Base-by-base conservation (phyloP, 176 grass and related monocot species). In the Eremochloa ophiuroides region DNA sequence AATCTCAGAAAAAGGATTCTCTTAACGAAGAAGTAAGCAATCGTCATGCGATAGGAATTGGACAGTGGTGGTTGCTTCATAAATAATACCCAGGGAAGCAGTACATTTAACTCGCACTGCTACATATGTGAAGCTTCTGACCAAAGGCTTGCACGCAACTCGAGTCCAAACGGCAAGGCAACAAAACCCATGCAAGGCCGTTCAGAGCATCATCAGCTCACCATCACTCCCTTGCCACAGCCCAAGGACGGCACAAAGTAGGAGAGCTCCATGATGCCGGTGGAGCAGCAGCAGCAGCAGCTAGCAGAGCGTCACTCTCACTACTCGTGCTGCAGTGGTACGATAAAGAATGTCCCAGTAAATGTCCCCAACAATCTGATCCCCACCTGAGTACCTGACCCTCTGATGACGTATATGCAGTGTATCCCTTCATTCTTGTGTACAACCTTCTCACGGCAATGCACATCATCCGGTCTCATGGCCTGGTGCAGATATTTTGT, bases 111-210 rank as follows among this genome's bases (percentile, higher is more conserved):
- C 61, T 62, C 69, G 38, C 75, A 75, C 60, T 67, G 80, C 68
- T 47, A 39, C 73, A 38, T 73, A 48, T 66, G 35, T 78, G 34
- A 29, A 72, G 66, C 39, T 59, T 47, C 71, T 81, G 78, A 26
- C n/a, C 56, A 75, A 68, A 80, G 37, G 20, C 55, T 39, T 65
- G 69, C 43, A 25, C 42, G 46, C 80, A 51, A 56, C 82, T 53
- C 31, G 64, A 81, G 65, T 81, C 82, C 83, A 85, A 89, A 22
- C 44, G 60, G 77, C 62, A 81, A 80, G 78, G 37, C 53, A 64
- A 79, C 83, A 85, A 89, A 85, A 4, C n/a, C 72, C 41, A 71
- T 82, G 40, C 26, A 82, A 87, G 73, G 73, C 73, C 79, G 62
- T 77, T 69, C 79, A 82, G 64, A 46, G 71, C 76, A 76, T 77